Percentiles rank a stretch among this genome's conserved stretches.
Conservation (phyloP, 2,329 filamentous ascomycete species). For the Calonectria fujianensis region DNA sequence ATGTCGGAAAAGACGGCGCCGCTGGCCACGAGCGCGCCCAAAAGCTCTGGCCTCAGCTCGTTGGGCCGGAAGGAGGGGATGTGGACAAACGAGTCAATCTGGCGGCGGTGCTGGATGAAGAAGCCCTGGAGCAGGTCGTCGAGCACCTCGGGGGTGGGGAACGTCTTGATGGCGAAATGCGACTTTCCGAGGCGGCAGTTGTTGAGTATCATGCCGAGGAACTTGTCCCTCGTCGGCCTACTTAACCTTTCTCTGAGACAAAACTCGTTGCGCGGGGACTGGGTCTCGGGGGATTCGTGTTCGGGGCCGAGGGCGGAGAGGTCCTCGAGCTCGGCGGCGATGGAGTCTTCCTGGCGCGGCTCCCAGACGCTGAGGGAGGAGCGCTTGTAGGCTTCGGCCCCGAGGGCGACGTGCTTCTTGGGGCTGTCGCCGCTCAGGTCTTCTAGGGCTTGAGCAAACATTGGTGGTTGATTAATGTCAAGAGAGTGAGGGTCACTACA, state of each 20-base stretch:
- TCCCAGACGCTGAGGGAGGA: conserved; percentile 42
- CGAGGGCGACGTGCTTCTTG: conserved; percentile 36
- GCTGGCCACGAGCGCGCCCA: conserved; percentile 25
- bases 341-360: conserved; percentile 37
- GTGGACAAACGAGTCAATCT: conserved; percentile 40
- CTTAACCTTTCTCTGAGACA: conserved; percentile 33
- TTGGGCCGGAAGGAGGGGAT: conserved; percentile 39
- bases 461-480: conserved; percentile 19
- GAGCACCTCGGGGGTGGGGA: conserved; percentile 38
- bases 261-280: conserved; percentile 21
- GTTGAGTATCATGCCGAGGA: conserved; percentile 40
- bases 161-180: conserved; percentile 40
- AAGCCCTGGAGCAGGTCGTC: conserved; percentile 40
- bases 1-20: conserved; percentile 36
- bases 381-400: conserved; percentile 40
- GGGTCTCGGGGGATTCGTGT: conserved; percentile 32
- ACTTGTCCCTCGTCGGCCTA: conserved; percentile 38
- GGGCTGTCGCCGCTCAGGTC: conserved; percentile 13
- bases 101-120: conserved; percentile 40
- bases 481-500: conserved; percentile 32
- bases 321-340: conserved; percentile 36
- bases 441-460: conserved; percentile 27
- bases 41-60: conserved; percentile 30
- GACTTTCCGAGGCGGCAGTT: conserved; percentile 40
- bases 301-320: conserved; percentile 39